phyloP scores from a whole-genome alignment of 768 basidiomycete genomes.

The Auriscalpium vulgare region DNA sequence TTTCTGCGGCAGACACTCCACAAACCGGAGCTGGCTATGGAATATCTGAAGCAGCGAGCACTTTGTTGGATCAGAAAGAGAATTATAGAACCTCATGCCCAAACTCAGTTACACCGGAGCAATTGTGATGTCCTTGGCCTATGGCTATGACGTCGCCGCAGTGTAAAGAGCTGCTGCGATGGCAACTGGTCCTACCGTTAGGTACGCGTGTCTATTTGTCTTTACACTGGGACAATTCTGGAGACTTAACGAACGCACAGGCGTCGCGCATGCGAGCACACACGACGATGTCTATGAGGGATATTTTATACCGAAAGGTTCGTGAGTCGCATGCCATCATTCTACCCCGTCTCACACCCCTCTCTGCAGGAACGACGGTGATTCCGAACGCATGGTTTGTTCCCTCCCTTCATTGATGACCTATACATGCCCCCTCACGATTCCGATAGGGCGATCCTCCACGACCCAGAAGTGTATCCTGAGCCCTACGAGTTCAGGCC shows the following conservation, averaged over 20 bases:
- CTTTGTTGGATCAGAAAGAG: no score
- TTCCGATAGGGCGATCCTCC: constrained; percentile 38
- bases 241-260: constrained; percentile 22
- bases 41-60: no score
- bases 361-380: constrained; percentile 30
- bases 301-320: constrained; percentile 54
- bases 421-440: not conserved
- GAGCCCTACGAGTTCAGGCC: constrained; percentile 42
- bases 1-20: not conserved
- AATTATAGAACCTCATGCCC: no score
- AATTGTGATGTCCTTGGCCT: not conserved
- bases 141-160: not conserved
- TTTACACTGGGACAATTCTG: not conserved
- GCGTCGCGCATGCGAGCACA: constrained; percentile 55
- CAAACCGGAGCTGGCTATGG: not conserved
- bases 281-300: constrained; percentile 59
- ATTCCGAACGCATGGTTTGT: constrained; percentile 58
- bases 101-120: not conserved
- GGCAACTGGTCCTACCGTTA: constrained; percentile 46
- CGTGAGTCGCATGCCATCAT: not conserved
- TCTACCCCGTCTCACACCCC: not conserved
- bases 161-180: constrained; percentile 50
- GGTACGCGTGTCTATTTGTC: constrained; percentile 34
- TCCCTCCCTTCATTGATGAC: constrained; percentile 1
- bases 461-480: constrained; percentile 36